phyloP scores from a whole-genome alignment of 164 flowering plant genomes.

The Vitis amurensis region DNA sequence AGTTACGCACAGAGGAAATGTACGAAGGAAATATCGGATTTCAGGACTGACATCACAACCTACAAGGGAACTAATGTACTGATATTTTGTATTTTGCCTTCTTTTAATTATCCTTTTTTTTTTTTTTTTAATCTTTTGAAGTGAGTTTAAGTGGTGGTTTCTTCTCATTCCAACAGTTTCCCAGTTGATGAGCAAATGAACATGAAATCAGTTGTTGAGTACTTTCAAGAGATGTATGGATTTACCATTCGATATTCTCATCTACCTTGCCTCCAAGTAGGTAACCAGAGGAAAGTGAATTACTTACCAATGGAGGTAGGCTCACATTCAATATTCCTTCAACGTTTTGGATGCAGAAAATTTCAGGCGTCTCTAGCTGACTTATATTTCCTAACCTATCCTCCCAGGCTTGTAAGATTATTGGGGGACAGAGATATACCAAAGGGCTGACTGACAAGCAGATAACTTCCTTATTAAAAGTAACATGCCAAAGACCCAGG shows the following conservation, averaged over 20 bases:
- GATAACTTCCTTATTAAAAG: conserved; percentile 58
- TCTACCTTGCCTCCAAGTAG: conserved; percentile 72
- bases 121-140: neutral
- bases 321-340: neutral
- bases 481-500: conserved; percentile 63
- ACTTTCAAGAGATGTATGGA: conserved; percentile 76
- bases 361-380: neutral
- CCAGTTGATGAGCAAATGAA: conserved; percentile 62
- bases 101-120: neutral
- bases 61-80: conserved; percentile 62
- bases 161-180: conserved; percentile 34
- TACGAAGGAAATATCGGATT: conserved; percentile 60
- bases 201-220: conserved; percentile 73
- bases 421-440: conserved; percentile 59
- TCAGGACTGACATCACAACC: conserved; percentile 67
- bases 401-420: conserved; percentile 19
- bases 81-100: neutral
- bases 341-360: neutral
- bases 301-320: conserved; percentile 76
- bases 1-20: conserved; percentile 65
- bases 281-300: conserved; percentile 60
- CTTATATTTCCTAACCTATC: neutral
- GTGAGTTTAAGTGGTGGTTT: neutral
- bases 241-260: conserved; percentile 54
- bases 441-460: conserved; percentile 61